A percentile compares a stretch with the other conserved stretches of the same genome.
These are phyloP conservation scores for Clonostachys rosea DNA, from an alignment of 2,329 filamentous ascomycete species.

Conservation along the genomic window DNA sequence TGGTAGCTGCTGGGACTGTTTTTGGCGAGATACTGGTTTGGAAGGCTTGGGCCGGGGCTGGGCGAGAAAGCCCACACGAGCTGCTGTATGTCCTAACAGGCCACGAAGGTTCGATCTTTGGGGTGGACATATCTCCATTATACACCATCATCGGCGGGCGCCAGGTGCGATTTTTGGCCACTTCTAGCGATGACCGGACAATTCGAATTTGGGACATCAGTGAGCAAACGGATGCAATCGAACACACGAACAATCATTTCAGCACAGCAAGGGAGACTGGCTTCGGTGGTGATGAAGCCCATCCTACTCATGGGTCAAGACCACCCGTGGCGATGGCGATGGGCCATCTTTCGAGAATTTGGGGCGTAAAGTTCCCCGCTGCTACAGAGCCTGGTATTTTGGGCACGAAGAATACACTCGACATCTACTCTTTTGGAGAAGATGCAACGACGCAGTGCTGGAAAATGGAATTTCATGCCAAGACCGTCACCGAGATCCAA, in stretches of 20 bases:
- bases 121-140: constrained; percentile 69
- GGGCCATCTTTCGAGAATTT: constrained; percentile 87
- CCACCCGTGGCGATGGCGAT: constrained; percentile 66
- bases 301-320: constrained; percentile 9
- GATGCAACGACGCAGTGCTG: constrained; percentile 75
- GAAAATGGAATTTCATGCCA: constrained; percentile 41
- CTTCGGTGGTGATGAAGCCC: constrained; percentile 29
- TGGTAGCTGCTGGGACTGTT: constrained; percentile 85
- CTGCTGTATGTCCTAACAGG: constrained; percentile 52
- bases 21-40: constrained; percentile 93
- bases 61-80: constrained; percentile 16
- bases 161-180: constrained; percentile 65
- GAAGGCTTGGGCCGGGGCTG: constrained; percentile 53
- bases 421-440: constrained; percentile 77
- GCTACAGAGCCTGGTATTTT: constrained; percentile 8
- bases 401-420: constrained; percentile 21
- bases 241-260: constrained; percentile 6
- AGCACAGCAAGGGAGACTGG: constrained; percentile 52
- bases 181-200: constrained; percentile 92
- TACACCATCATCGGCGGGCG: constrained; percentile 21
- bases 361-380: constrained; percentile 69
- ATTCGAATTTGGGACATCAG: constrained; percentile 85
- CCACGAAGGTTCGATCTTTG: constrained; percentile 93
- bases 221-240: constrained; percentile 25
- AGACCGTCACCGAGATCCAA: not conserved